Base-by-base conservation (phyloP, 2,329 filamentous ascomycete genomes). In the Aspergillus texensis region DNA sequence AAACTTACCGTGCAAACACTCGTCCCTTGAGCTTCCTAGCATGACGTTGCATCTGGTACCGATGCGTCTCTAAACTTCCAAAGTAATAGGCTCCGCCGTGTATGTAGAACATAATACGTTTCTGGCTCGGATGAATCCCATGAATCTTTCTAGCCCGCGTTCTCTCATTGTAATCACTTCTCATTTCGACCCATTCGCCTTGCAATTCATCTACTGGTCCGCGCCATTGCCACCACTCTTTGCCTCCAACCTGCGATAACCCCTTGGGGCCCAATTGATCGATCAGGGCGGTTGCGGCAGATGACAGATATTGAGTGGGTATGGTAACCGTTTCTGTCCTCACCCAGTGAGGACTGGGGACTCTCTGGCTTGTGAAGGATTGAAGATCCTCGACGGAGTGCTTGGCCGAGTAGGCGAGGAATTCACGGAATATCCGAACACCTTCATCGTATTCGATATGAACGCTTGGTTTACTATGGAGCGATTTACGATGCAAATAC, bases 121-220 rank as follows among this genome's bases (percentile, higher is more conserved):
- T 89, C 21, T 86, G 86, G 26, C 85, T 70, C 11, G 62, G 83
- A 56, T 87, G 86, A 12, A 55, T 55, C 6, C 48, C 60, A 55
- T 87, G 86, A 16, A 57, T 55, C 9, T 48, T 60, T 26, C 62
- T 62, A 4, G 80, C 80, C 72, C 86, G 86, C 75, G 89, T 89
- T 62, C 92, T 87, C 73, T 91, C 88, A 64, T 90, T 83, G 72
- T 92, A 90, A 76, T 98, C 91, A 58, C 88, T 85, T 68, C 88
- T 89, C 94, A 97, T 97, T 83, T 98, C 95, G 69, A 99, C 92
- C 94, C 94, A 98, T 75, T 99, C 94, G 0, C 91, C 93, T 72
- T 88, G 88, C 32, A 97, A 80, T 0, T 88, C 83, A 30, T 87
- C 84, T 5, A 87, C 86, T 60, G 88, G 86, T 10, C 77, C 78